Conservation (phyloP, 148 eudicot genomes). For the Fallopia convolvulus region DNA sequence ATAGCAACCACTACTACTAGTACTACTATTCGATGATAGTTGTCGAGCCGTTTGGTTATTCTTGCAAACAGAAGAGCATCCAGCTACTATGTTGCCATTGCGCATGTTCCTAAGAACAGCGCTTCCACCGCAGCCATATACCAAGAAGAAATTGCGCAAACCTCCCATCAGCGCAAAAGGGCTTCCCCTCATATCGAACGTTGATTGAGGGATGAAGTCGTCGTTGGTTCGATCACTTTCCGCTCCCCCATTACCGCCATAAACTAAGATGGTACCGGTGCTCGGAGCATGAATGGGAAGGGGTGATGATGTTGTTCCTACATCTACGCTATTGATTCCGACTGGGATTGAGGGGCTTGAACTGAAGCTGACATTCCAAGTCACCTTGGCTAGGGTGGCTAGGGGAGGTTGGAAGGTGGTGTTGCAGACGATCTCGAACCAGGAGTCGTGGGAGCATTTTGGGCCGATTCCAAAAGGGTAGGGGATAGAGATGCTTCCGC, state of each 20-base stretch:
- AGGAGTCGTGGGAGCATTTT: background rate
- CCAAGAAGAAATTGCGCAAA: background rate
- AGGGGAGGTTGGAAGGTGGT: too few relatives aligned
- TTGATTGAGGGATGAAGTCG: background rate
- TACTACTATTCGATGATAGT: background rate
- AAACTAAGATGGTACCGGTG: too few relatives aligned
- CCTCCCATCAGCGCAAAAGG: background rate
- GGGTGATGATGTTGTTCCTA: background rate
- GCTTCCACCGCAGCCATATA: background rate
- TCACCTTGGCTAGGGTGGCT: too few relatives aligned
- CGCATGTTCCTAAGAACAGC: background rate
- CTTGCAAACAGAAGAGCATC: background rate
- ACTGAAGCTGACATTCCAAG: background rate
- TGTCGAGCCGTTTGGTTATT: background rate
- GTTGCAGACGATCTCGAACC: background rate
- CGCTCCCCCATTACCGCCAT: too few relatives aligned
- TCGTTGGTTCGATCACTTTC: too few relatives aligned
- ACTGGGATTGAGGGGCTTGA: background rate
- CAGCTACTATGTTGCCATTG: background rate
- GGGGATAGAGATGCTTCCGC: background rate
- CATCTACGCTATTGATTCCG: background rate
- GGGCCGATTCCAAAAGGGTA: conserved; percentile 5
- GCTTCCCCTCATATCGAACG: background rate
- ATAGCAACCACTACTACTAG: background rate
- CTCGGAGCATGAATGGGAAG: too few relatives aligned